Evolutionary conservation across 2,329 filamentous ascomycete species (phyloP), one percentile per base, ranked within the genome.

Genomic region (Alternaria consortialis): DNA sequence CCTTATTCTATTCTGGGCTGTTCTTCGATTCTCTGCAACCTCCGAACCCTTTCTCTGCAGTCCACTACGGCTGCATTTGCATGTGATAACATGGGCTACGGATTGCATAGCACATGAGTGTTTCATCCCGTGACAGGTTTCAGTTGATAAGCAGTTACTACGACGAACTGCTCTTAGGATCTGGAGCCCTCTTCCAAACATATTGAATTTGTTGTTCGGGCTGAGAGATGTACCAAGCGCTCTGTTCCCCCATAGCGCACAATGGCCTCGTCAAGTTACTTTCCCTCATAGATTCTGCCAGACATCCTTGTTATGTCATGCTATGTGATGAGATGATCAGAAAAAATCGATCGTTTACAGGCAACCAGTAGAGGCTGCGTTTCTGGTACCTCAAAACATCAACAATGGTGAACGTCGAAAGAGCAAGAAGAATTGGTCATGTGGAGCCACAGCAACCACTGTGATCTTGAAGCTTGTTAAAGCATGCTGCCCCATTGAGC

Each of bases 1-100:
- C 23, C 4, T 1, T 25, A 0, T 25, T 29, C 1, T n/a, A n/a
- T 15, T 15, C 7, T 7, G 12, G 46, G 2, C 5, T 15, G 1
- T 12, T n/a, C 46, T 34, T 23, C 20, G 17, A 2, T 20, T 23
- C 25, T 36, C 20, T 15, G 25, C 13, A 34, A 15, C 32, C 17
- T 1, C 46, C 5, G 9, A 15, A 31, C 31, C 46, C 11, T 23
- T 12, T 40, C 5, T n/a, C 31, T 31, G 29, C 32, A 34, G n/a
- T 34, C 17, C 17, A 7, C 32, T 13, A 25, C 40, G 5, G 5
- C 36, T 11, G n/a, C 40, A 15, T 53, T 53, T 42, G 40, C 55
- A 58, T 58, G 55, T 58, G 48, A 58, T 31, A 37, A 20, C 15
- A 32, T 17, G 12, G 44, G 42, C 23, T 2, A 42, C 5, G 31